Percentiles rank a stretch among this genome's conserved stretches.
Conservation (phyloP, 2,329 filamentous ascomycete genomes). For the Decorospora gaudefroyi region DNA sequence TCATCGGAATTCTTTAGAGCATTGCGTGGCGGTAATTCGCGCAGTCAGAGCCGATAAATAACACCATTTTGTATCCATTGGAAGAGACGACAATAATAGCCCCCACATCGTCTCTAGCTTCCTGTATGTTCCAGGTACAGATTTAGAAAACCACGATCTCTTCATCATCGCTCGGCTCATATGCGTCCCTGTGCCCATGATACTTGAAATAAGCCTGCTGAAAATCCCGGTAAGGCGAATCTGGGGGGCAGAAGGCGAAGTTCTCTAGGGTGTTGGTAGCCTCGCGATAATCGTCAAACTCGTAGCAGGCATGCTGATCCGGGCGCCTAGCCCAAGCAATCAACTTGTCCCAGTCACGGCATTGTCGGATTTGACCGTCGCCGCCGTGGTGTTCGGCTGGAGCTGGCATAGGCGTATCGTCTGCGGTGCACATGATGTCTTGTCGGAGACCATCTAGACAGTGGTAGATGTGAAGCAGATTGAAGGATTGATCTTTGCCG, state of each 20-base stretch:
- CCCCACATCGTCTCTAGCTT: background rate
- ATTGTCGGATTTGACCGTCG: conserved; percentile 38
- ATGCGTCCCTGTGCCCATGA: conserved; percentile 43
- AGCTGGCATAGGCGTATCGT: conserved; percentile 46
- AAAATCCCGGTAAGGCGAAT: conserved; percentile 36
- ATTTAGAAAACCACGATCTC: conserved; percentile 24
- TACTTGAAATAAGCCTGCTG: conserved; percentile 42
- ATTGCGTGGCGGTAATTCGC: conserved; percentile 1
- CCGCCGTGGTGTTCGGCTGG: conserved; percentile 29
- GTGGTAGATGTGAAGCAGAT: conserved; percentile 39
- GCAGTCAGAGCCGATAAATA: background rate
- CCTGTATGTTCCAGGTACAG: background rate
- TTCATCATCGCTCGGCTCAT: conserved; percentile 28
- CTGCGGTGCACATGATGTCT: conserved; percentile 43
- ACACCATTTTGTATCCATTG: conserved; percentile 1
- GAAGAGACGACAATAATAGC: background rate
- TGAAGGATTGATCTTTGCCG: conserved; percentile 27
- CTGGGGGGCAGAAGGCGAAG: conserved; percentile 40
- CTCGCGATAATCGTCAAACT: conserved; percentile 44
- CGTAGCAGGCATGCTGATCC: conserved; percentile 41
- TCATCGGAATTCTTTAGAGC: conserved; percentile 5
- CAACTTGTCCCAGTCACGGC: conserved; percentile 43
- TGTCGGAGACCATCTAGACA: conserved; percentile 43
- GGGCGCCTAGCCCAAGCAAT: conserved; percentile 38
- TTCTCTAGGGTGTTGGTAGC: conserved; percentile 44